Evolutionary conservation across 805 yeast genomes (phyloP).

Genomic region (Hanseniaspora thailandica): DNA sequence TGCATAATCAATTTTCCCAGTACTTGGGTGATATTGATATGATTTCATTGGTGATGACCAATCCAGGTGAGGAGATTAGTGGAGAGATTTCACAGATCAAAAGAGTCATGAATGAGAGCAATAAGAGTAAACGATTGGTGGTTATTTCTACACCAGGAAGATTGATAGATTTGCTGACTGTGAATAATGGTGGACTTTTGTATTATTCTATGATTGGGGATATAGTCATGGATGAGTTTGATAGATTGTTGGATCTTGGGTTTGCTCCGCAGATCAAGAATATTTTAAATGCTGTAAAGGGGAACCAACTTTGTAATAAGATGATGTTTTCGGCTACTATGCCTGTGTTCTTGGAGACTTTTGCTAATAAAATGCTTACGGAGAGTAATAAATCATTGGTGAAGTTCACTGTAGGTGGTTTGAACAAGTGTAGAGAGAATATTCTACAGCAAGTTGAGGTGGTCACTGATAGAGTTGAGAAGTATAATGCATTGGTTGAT

Average conservation of each 20-base stretch:
- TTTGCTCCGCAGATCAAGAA: slow-evolving; percentile 91
- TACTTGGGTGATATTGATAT: slow-evolving; percentile 35
- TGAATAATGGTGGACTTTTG: slow-evolving; percentile 63
- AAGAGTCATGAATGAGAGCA: slow-evolving; percentile 22
- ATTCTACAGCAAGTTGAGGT: slow-evolving; percentile 63
- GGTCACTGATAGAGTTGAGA: slow-evolving; percentile 40
- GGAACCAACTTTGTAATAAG: slow-evolving; percentile 60
- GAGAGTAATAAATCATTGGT: slow-evolving; percentile 32
- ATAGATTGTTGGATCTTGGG: slow-evolving; percentile 91
- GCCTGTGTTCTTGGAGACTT: slow-evolving; percentile 62
- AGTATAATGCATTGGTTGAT: slow-evolving; percentile 44
- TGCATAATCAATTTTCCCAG: slow-evolving; percentile 49
- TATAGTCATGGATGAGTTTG: slow-evolving; percentile 91
- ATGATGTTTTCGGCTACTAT: slow-evolving; percentile 91
- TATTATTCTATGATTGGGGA: slow-evolving; percentile 60
- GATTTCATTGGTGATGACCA: slow-evolving; percentile 23
- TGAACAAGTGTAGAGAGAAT: slow-evolving; percentile 69
- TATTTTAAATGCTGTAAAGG: slow-evolving; percentile 62
- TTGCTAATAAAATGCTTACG: slow-evolving; percentile 35
- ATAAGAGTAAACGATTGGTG: slow-evolving; percentile 45
- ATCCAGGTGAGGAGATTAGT: slow-evolving; percentile 44
- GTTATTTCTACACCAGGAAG: slow-evolving; percentile 94
- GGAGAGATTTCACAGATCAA: slow-evolving; percentile 70
- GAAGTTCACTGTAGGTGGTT: slow-evolving; percentile 68
- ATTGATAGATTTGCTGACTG: slow-evolving; percentile 73